Evolutionary conservation across 192 early-diverging fungal species (phyloP).

Genomic region (Coemansia sp.): DNA sequence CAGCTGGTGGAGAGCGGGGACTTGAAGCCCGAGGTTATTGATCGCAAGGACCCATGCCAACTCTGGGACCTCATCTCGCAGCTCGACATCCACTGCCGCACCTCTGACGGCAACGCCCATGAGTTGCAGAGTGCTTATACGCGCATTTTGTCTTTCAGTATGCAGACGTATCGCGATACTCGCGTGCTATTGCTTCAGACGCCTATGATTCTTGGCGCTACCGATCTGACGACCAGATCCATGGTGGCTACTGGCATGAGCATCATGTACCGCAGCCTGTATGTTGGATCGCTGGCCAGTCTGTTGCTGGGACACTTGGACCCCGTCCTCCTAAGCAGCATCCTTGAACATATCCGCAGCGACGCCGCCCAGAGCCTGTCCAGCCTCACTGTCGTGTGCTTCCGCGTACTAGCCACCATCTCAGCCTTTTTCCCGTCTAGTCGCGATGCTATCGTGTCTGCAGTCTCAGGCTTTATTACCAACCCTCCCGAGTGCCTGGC

Average conservation of each 20-base stretch:
- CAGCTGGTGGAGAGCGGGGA: conserved; percentile 26
- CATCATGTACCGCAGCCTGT: conserved; percentile 37
- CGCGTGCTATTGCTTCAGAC: conserved; percentile 4
- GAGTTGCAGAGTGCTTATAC: conserved; percentile 20
- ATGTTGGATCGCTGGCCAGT: conserved; percentile 35
- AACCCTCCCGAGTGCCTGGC: conserved; percentile 27
- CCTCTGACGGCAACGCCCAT: conserved; percentile 9
- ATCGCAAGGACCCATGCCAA: conserved; percentile 27
- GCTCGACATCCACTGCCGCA: conserved; percentile 9
- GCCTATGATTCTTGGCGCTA: not conserved
- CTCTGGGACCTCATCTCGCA: conserved; percentile 45
- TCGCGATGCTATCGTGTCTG: conserved; percentile 17
- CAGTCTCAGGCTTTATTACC: conserved; percentile 32
- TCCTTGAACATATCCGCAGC: conserved; percentile 39
- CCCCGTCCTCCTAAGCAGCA: conserved; percentile 15
- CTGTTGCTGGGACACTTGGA: conserved; percentile 35
- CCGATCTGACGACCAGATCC: conserved; percentile 7
- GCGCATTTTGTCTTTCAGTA: conserved; percentile 34
- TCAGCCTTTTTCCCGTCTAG: conserved; percentile 35
- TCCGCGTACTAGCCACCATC: conserved; percentile 41
- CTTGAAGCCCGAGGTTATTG: conserved; percentile 17
- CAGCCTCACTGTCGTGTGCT: conserved; percentile 35
- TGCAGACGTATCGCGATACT: conserved; percentile 30
- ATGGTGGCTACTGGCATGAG: conserved; percentile 16
- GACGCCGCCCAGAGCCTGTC: conserved; percentile 22